A percentile compares a stretch with the other conserved stretches of the same genome.
Evolutionary conservation across 2,329 filamentous ascomycete genomes (phyloP).

Genomic region (Beauveria caledonica): DNA sequence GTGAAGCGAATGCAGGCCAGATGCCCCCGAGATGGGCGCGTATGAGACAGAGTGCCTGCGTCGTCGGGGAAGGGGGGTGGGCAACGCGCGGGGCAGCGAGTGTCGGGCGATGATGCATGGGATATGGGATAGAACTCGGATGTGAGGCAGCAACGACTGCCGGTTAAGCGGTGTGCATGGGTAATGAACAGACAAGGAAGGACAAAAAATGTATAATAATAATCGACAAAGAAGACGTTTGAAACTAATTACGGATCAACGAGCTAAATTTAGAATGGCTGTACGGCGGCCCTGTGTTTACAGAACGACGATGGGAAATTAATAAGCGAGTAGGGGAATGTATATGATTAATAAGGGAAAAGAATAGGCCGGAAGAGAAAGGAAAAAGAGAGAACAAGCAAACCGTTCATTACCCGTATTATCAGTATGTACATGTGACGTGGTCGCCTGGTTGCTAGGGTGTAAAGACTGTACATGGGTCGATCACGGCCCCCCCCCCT

Average conservation of each 20-base stretch:
- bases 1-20: constrained; percentile 20
- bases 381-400: background rate
- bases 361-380: background rate
- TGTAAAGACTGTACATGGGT: background rate
- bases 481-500: background rate
- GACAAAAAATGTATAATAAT: too few relatives aligned
- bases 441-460: background rate
- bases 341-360: background rate
- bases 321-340: too few relatives aligned
- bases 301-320: too few relatives aligned
- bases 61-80: background rate
- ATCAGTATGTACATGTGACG: too few relatives aligned
- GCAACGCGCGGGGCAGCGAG: background rate
- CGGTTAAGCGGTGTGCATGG: too few relatives aligned
- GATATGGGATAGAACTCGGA: background rate
- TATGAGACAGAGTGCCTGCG: background rate
- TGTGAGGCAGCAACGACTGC: too few relatives aligned
- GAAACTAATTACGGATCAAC: too few relatives aligned
- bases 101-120: background rate
- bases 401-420: too few relatives aligned
- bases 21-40: constrained; percentile 15
- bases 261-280: too few relatives aligned
- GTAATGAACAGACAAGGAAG: too few relatives aligned
- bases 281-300: too few relatives aligned
- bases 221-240: too few relatives aligned